These are phyloP conservation scores for Platanthera zijinensis DNA, from an alignment of 106 monocot species.

Conservation along the genomic window DNA sequence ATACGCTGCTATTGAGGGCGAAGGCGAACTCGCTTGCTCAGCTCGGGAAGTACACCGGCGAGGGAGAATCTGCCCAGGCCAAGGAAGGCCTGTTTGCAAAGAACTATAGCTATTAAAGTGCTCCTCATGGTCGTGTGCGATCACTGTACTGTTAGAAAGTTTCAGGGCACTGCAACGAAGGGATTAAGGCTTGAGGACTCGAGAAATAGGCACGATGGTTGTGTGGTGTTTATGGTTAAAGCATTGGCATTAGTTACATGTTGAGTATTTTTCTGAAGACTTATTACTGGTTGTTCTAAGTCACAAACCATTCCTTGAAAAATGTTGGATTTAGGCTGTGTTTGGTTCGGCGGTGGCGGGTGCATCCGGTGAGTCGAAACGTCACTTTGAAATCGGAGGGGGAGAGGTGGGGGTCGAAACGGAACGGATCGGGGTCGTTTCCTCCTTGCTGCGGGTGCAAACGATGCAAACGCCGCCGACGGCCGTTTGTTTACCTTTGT, in stretches of 20 bases:
- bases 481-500: no score
- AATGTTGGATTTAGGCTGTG: no score
- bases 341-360: no score
- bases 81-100: conserved; percentile 68
- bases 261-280: not conserved
- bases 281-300: no score
- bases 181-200: not conserved
- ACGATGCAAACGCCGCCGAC: no score
- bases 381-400: no score
- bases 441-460: no score
- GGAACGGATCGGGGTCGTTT: no score
- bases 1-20: conserved; percentile 41
- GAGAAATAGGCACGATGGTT: not conserved
- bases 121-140: not conserved
- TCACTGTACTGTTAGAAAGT: not conserved
- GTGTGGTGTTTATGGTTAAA: not conserved
- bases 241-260: not conserved
- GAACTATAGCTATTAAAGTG: conserved; percentile 62
- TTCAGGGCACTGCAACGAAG: not conserved
- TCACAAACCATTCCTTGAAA: no score
- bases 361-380: no score
- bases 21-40: conserved; percentile 73
- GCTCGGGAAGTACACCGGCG: conserved; percentile 69
- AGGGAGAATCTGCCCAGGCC: conserved; percentile 57
- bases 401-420: no score